These are phyloP conservation scores for Mikania micrantha DNA, from an alignment of 129 eudicot species.

Conservation along the genomic window DNA sequence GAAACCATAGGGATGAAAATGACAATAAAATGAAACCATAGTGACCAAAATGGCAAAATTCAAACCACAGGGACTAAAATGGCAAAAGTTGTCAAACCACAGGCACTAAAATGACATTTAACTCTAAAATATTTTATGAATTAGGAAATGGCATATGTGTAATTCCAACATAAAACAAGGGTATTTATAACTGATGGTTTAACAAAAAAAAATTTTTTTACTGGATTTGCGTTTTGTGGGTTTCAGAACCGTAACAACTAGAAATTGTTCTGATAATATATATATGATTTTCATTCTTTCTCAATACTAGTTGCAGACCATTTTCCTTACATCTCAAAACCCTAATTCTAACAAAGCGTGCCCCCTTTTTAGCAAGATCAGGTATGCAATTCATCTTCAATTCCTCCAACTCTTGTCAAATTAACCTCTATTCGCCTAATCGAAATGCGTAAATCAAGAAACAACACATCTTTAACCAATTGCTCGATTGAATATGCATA, in stretches of 20 bases:
- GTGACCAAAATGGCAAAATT: too few species aligned
- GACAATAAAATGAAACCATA: too few species aligned
- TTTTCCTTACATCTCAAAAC: conserved; percentile 46
- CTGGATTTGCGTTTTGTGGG: conserved; percentile 35
- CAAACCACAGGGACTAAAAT: too few species aligned
- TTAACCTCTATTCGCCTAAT: conserved; percentile 4
- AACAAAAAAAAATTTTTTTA: conserved; percentile 11
- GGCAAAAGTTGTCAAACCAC: too few species aligned
- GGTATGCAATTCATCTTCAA: conserved; percentile 36
- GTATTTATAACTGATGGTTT: conserved; percentile 8
- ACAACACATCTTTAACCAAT: conserved; percentile 7
- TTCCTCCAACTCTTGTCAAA: conserved; percentile 24
- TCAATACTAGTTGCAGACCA: conserved; percentile 31
- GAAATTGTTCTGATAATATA: conserved; percentile 34
- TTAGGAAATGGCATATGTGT: too few species aligned
- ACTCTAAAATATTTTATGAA: too few species aligned
- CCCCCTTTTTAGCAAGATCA: conserved; percentile 37
- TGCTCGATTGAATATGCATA: conserved; percentile 24
- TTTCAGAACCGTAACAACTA: conserved; percentile 37
- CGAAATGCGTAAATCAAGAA: not conserved
- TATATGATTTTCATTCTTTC: conserved; percentile 29
- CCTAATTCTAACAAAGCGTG: conserved; percentile 43
- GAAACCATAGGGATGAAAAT: too few species aligned
- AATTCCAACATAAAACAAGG: not conserved
- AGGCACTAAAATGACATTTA: too few species aligned